Evolutionary conservation across 192 early-diverging fungal species (phyloP), one percentile per base, ranked within the genome.

Genomic region (Coemansia sp.): DNA sequence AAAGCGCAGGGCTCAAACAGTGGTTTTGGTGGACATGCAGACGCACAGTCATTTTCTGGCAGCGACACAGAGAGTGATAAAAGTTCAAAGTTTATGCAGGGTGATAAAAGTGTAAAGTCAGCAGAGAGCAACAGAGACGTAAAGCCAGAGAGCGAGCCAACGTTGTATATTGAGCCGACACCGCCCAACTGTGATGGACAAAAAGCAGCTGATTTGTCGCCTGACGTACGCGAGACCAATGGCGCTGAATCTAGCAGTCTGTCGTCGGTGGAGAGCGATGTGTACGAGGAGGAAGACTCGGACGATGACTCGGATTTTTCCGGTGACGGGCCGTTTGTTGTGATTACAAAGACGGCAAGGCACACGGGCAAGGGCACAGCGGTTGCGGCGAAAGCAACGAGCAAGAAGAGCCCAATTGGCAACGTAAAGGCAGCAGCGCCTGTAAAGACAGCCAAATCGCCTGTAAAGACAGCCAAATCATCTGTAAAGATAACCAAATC

Each of bases 251-350:
- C 31, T 34, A 34, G 31, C 31, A 34, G 31, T 34, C 31, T 34
- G 31, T 34, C 31, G 31, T 34, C 31, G 1, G 31, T 34, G 31
- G 40, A 44, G 40, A 44, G 40, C 21, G 42, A 67, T 20, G 38
- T 44, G 66, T 59, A 59, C 40, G 47, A 36, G 23, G 56, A 64
- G 20, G 50, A 44, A 2, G 66, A 26, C 1, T 68, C 38, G 14
- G 66, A 67, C 14, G 36, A 52, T 5, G 61, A 64, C 20, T 62
- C 56, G 10, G 66, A 61, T 21, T 74, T 54, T 38, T 56, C 56
- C 11, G 61, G 38, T 21, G 37, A 53, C 14, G 54, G 61, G 10
- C 38, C 44, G 48, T 36, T 61, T 68, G 60, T 68, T 10, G 66
- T 40, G 21, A 48, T 60, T 8, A 44, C 40, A 44, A 44, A 44